Evolutionary conservation across 192 early-diverging fungal genomes (phyloP).

Genomic region (Backusella sp.): DNA sequence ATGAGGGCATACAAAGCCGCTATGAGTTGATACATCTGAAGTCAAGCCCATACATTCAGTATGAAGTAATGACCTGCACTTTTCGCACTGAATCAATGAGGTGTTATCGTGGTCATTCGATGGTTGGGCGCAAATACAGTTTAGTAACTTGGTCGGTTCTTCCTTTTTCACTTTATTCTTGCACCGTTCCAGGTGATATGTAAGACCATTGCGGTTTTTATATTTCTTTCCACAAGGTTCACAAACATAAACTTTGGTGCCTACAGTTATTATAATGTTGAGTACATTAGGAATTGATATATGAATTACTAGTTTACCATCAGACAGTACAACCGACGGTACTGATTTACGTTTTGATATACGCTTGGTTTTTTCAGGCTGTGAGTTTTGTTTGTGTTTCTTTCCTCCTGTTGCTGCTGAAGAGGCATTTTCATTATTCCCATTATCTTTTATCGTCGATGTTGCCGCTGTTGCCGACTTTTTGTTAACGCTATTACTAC

Average conservation of each 20-base stretch:
- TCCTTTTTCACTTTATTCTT: slow-evolving; percentile 2
- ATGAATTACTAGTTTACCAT: slow-evolving; percentile 3
- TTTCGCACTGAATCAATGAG: slow-evolving; percentile 71
- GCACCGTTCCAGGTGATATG: slow-evolving; percentile 48
- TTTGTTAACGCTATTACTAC: background rate
- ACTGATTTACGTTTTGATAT: background rate
- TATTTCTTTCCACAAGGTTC: slow-evolving; percentile 64
- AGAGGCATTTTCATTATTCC: background rate
- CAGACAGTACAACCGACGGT: background rate
- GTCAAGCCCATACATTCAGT: slow-evolving; percentile 61
- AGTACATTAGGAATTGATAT: background rate
- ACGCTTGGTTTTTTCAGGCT: background rate
- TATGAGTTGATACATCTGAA: slow-evolving; percentile 47
- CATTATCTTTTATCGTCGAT: background rate
- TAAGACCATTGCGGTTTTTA: slow-evolving; percentile 58
- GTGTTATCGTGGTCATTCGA: slow-evolving; percentile 31
- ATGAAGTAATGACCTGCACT: slow-evolving; percentile 68
- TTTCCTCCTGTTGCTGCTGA: background rate
- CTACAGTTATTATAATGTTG: slow-evolving; percentile 7
- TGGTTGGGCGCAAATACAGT: slow-evolving; percentile 47
- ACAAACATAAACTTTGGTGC: slow-evolving; percentile 37
- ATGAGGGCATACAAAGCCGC: slow-evolving; percentile 60
- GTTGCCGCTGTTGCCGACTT: background rate
- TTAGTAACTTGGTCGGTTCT: slow-evolving; percentile 45
- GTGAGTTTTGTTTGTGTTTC: background rate